Percentiles rank a stretch among this genome's conserved stretches.
These are phyloP conservation scores for Exsudoporus frostii DNA, from an alignment of 768 basidiomycete genomes.

Conservation along the genomic window DNA sequence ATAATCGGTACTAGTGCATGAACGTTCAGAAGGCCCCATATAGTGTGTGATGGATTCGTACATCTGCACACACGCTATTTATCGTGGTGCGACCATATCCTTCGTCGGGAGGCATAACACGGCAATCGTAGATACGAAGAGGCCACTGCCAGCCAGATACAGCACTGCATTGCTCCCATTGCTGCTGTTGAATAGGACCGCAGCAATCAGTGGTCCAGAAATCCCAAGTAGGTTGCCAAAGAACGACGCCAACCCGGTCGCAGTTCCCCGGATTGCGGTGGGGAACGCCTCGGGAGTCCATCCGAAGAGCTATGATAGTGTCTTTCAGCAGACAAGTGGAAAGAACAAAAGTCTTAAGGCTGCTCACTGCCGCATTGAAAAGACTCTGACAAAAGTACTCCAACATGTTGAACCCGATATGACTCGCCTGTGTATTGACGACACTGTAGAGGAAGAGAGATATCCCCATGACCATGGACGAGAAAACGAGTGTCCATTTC, in stretches of 20 bases:
- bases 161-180: conserved; percentile 6
- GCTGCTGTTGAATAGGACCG: neutral
- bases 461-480: conserved; percentile 3
- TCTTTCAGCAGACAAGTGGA: neutral
- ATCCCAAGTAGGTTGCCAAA: conserved; percentile 4
- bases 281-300: conserved; percentile 20
- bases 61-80: neutral
- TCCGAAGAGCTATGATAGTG: conserved; percentile 7
- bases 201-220: neutral
- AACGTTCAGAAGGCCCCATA: neutral
- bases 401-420: conserved; percentile 9
- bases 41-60: too few relatives aligned
- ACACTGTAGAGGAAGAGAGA: conserved; percentile 9
- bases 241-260: conserved; percentile 3
- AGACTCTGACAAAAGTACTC: conserved; percentile 9
- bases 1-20: too few relatives aligned
- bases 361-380: conserved; percentile 8
- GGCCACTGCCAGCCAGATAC: conserved; percentile 11
- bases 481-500: conserved; percentile 17
- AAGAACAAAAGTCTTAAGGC: neutral
- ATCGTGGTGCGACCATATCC: conserved; percentile 14
- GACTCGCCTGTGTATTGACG: conserved; percentile 11
- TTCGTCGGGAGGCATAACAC: conserved; percentile 6
- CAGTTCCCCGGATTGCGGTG: conserved; percentile 12
- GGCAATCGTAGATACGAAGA: conserved; percentile 9